Base-by-base conservation (phyloP, 331 rosid species). In the Dryas integrifolia region DNA sequence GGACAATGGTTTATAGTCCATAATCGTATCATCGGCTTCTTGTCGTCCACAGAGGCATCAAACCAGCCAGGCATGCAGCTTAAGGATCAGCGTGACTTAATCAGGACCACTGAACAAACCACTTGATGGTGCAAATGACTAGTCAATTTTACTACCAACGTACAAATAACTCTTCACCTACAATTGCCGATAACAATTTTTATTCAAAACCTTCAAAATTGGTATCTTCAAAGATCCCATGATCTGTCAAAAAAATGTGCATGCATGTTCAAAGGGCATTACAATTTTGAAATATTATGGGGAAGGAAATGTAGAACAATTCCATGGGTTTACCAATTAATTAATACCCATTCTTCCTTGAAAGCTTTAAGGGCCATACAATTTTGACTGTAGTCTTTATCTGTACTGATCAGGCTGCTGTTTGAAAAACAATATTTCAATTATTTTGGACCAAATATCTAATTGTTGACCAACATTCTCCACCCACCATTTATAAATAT, bases 21-120 rank as follows among this genome's bases (percentile, higher is more conserved):
- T 30, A 30, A 30, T 30, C 0, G 24, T 21, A 0, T 21, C 24
- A 60, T 60, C 21, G 4, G 0, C 45, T 38, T 38, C 15, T 59
- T 59, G n/a, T 9, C 14, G 0, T 13, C 2, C 53, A 11, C n/a
- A 12, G n/a, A n/a, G 53, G 53, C 16, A 50, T 65, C 21, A 46
- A 65, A 24, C n/a, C 0, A 11, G 41, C 21, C 26, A 65, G 56
- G 43, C 56, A 65, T 30, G 35, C 43, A 12, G 56, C 49, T 46
- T 55, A 21, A 65, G 43, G 18, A 13, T 46, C 43, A 65, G 43
- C 57, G 26, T 46, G 70, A 65, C 70, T 52, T 24, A 46, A 65
- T 18, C 49, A 65, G 64, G 53, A 55, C 74, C 64, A 55, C 24
- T n/a, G 11, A 21, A 69, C 9, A 41, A 40, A 15, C 74, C 51